phyloP scores from a whole-genome alignment of 163 green algal species.

The Scenedesmus sp. region DNA sequence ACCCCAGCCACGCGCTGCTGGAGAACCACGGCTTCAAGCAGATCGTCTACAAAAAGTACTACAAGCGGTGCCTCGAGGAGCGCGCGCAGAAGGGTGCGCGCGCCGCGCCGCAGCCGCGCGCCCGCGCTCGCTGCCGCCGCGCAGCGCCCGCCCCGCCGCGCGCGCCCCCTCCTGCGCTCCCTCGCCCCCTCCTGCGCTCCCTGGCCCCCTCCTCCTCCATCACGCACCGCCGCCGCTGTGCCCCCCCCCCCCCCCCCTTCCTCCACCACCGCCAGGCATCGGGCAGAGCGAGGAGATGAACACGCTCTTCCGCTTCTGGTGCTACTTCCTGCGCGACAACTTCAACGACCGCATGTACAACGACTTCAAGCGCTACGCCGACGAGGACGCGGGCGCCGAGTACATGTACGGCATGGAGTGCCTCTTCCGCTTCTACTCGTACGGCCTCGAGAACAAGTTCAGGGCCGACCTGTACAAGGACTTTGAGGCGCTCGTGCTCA shows the following conservation, averaged over 20 bases:
- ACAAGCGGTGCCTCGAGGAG: conserved; percentile 85
- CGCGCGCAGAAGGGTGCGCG: conserved; percentile 66
- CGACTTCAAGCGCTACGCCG: conserved; percentile 81
- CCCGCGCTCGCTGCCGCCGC: neutral
- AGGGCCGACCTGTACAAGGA: conserved; percentile 83
- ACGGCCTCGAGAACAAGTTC: conserved; percentile 93
- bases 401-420: conserved; percentile 97
- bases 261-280: conserved; percentile 39
- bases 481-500: conserved; percentile 91
- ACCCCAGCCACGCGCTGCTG: conserved; percentile 89
- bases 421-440: conserved; percentile 95
- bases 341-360: conserved; percentile 95
- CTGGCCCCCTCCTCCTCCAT: neutral
- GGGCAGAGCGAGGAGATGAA: conserved; percentile 95
- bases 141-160: neutral
- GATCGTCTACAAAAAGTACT: conserved; percentile 90
- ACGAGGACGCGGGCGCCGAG: conserved; percentile 56
- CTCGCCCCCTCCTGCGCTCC: neutral
- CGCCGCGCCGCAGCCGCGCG: neutral
- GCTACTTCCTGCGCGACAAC: conserved; percentile 93
- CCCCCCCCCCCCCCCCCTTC: neutral
- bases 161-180: neutral
- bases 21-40: conserved; percentile 92
- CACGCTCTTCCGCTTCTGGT: conserved; percentile 97
- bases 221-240: neutral